A percentile compares a stretch with the other conserved stretches of the same genome.
Evolutionary conservation across 192 early-diverging fungal genomes (phyloP).

Genomic region (Dissophora ornata): DNA sequence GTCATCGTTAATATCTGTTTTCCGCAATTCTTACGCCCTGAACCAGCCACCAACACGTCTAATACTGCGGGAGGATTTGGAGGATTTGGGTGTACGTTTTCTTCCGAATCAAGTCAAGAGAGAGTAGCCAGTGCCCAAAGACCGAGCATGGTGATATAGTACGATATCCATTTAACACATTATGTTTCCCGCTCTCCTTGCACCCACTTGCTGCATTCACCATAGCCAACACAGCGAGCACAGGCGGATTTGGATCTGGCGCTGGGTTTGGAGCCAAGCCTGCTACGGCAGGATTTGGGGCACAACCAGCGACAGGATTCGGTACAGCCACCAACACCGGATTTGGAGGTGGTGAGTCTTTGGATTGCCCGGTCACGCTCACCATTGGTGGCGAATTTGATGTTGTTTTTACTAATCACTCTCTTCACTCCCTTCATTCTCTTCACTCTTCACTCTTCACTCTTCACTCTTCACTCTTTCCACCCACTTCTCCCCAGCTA

Average conservation of each 20-base stretch:
- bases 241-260: slow-evolving; percentile 45
- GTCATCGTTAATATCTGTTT: no score
- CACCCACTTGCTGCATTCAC: neutral
- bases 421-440: no score
- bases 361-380: no score
- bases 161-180: no score
- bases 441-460: no score
- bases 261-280: slow-evolving; percentile 47
- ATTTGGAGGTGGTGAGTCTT: slow-evolving; percentile 31
- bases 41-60: slow-evolving; percentile 8
- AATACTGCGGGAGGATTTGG: slow-evolving; percentile 31
- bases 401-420: no score
- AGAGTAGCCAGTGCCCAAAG: slow-evolving; percentile 5
- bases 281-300: slow-evolving; percentile 40
- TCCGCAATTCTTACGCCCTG: neutral
- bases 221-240: slow-evolving; percentile 13
- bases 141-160: slow-evolving; percentile 2
- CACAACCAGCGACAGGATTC: slow-evolving; percentile 36
- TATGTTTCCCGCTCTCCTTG: neutral
- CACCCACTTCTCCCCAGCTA: no score
- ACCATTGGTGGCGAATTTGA: no score
- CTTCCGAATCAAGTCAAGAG: no score
- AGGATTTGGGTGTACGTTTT: slow-evolving; percentile 47
- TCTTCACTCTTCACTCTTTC: no score
- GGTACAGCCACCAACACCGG: slow-evolving; percentile 29